Evolutionary conservation across 257 asterid genomes (phyloP), one percentile per base, ranked within the genome.

Genomic region (Avicennia marina): DNA sequence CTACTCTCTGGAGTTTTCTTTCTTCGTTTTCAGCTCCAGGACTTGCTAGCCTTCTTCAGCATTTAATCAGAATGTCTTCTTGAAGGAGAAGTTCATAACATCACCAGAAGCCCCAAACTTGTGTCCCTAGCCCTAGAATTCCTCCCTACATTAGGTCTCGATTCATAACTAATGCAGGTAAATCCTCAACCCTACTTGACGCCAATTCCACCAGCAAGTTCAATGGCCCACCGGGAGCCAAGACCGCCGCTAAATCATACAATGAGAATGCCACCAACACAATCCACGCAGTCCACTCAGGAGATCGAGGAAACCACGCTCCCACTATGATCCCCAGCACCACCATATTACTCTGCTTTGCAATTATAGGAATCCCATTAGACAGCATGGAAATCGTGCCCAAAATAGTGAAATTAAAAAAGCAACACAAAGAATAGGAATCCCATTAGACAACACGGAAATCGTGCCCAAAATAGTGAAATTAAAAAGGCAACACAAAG

Each of bases 131-230:
- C n/a, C n/a, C n/a, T n/a, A n/a, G n/a, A n/a, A n/a, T n/a, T n/a
- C n/a, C n/a, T n/a, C n/a, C n/a, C n/a, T n/a, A n/a, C n/a, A 60
- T 85, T 67, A 0, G 98, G 98, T 1, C 97, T 78, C 0, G 98
- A 97, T 78, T 91, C 98, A 4, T 91, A 91, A 91, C 98, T 32
- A 93, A 75, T 57, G 98, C 97, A 7, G 98, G 98, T n/a, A 91
- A 86, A 56, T 89, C 97, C 68, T 93, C 98, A 51, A 89, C 99
- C 72, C 99, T 74, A 19, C 91, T 76, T 29, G 86, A 82, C 2
- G 97, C 97, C 54, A 93, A 90, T 85, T 93, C 97, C 1, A 93
- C 99, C 77, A 93, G 76, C 57, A 91, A 82, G 77, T 95, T 85
- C 72, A 88, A 64, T 6, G 98, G 98, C 9, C 98, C 96, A 44